Percentiles rank a stretch among this genome's conserved stretches.
Evolutionary conservation across 1,139 yeast species (phyloP).

Genomic region (Hyphopichia pseudoburtonii): DNA sequence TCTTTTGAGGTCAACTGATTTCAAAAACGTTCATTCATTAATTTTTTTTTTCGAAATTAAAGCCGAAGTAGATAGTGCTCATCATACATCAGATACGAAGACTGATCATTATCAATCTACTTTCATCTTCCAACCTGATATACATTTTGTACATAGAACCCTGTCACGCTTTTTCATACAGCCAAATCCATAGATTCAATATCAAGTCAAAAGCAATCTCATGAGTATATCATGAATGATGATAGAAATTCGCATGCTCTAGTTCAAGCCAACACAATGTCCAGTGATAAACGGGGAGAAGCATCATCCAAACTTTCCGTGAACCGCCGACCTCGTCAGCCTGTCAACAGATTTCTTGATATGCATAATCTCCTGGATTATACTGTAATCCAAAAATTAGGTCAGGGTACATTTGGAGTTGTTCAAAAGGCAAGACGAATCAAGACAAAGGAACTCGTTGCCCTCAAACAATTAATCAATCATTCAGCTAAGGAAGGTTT

Average conservation of each 20-base stretch:
- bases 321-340: constrained; percentile 5
- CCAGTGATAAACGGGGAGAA: background rate
- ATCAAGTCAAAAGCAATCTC: background rate
- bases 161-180: no score
- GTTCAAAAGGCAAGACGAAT: constrained; percentile 43
- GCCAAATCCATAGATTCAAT: no score
- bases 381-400: constrained; percentile 38
- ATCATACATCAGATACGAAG: no score
- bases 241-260: background rate
- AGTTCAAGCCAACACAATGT: background rate
- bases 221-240: constrained; percentile 1
- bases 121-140: no score
- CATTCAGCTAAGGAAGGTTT: constrained; percentile 89
- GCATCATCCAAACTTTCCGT: background rate
- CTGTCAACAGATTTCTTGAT: constrained; percentile 15
- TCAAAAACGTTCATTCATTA: no score
- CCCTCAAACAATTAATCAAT: constrained; percentile 75
- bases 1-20: no score
- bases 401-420: constrained; percentile 52
- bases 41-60: no score
- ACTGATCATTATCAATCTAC: no score
- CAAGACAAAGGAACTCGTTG: constrained; percentile 35
- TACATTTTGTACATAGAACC: no score
- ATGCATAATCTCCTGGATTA: constrained; percentile 36
- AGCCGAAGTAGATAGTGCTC: no score